Conservation (phyloP, 306 rosid genomes). For the Inga leiocalycina region DNA sequence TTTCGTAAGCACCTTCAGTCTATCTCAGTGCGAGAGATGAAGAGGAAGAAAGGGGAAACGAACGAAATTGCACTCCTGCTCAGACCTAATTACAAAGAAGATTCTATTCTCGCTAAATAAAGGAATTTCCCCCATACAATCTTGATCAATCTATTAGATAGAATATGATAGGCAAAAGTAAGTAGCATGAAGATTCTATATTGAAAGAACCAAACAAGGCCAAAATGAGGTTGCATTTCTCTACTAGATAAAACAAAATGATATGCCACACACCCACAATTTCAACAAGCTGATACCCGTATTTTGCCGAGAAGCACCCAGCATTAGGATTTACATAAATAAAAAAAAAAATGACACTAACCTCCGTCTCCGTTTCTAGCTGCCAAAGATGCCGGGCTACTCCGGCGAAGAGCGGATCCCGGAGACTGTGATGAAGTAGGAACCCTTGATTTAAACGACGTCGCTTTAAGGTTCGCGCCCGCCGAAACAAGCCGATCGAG, state of each 20-base stretch:
- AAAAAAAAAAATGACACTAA: constrained; percentile 13
- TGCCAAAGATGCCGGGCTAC: constrained; percentile 22
- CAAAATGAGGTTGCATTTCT: background rate
- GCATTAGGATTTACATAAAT: background rate
- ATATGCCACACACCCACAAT: background rate
- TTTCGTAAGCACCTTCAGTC: background rate
- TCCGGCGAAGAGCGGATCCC: constrained; percentile 48
- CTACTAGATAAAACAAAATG: background rate
- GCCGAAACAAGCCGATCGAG: constrained; percentile 41
- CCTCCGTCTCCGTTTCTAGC: constrained; percentile 46
- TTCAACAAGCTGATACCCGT: background rate
- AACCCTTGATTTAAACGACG: constrained; percentile 37
- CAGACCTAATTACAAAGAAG: background rate
- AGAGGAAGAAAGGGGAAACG: background rate
- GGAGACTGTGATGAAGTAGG: constrained; percentile 39
- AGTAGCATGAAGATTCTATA: background rate
- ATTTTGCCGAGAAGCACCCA: background rate
- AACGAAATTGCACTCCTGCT: background rate
- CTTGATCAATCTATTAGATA: background rate
- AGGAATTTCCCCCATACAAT: background rate
- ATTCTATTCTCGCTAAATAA: background rate
- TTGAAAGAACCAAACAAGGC: background rate
- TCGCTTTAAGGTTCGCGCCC: background rate
- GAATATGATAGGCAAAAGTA: background rate
- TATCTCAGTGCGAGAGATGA: background rate